Percentiles rank a stretch among this genome's conserved stretches.
Evolutionary conservation across 495 filamentous ascomycete species (phyloP).

Genomic region (Paragyromitra xinjiangensis): DNA sequence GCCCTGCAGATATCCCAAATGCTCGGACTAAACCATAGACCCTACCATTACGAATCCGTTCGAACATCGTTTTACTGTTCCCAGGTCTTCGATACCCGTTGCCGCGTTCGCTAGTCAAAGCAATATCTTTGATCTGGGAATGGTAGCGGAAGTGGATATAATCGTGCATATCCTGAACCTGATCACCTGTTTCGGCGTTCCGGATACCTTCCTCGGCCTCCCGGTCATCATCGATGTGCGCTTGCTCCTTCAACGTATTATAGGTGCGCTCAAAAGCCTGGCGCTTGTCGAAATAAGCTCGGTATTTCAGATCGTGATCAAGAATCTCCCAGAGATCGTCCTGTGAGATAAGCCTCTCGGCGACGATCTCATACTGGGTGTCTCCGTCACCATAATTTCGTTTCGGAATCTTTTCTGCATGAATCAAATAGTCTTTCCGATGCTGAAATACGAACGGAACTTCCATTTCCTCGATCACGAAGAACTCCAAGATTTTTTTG

Average conservation of each 20-base stretch:
- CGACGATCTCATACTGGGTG: slow-evolving; percentile 74
- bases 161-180: slow-evolving; percentile 94
- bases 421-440: slow-evolving; percentile 96
- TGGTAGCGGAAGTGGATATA: slow-evolving; percentile 96
- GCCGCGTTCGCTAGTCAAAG: slow-evolving; percentile 63
- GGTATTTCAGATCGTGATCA: slow-evolving; percentile 92
- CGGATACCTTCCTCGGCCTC: slow-evolving; percentile 79
- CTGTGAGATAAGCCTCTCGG: slow-evolving; percentile 89
- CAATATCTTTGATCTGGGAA: slow-evolving; percentile 77
- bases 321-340: slow-evolving; percentile 94
- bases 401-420: slow-evolving; percentile 76
- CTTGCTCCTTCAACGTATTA: slow-evolving; percentile 69
- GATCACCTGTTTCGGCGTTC: slow-evolving; percentile 81
- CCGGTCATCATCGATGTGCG: slow-evolving; percentile 40
- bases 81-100: slow-evolving; percentile 77
- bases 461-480: slow-evolving; percentile 89
- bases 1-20: slow-evolving; percentile 88
- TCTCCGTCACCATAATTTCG: slow-evolving; percentile 67
- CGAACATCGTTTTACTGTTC: slow-evolving; percentile 76
- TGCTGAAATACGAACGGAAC: slow-evolving; percentile 98
- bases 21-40: slow-evolving; percentile 84
- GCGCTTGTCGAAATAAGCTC: slow-evolving; percentile 87
- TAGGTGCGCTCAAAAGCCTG: slow-evolving; percentile 80
- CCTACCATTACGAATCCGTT: slow-evolving; percentile 79
- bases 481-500: slow-evolving; percentile 91